Evolutionary conservation across 2,329 filamentous ascomycete genomes (phyloP).

Genomic region (Aspergillus fumigatiaffinis): DNA sequence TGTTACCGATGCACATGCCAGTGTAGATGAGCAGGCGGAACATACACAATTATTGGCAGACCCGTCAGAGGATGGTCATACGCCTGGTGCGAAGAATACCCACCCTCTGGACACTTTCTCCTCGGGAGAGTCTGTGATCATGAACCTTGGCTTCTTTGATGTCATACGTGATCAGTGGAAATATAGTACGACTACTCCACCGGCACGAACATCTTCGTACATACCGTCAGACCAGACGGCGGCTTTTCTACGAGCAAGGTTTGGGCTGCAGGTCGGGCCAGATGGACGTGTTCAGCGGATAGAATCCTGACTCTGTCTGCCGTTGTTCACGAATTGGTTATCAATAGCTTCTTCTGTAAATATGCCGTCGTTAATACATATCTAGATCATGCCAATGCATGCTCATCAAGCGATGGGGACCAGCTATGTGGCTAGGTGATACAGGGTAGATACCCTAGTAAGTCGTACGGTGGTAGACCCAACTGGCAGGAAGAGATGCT

Average conservation of each 20-base stretch:
- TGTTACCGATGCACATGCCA: constrained; percentile 6
- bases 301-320: constrained; percentile 13
- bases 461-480: too few relatives aligned
- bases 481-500: too few relatives aligned
- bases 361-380: constrained; percentile 3
- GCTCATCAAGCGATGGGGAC: too few relatives aligned
- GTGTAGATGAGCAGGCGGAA: constrained; percentile 22
- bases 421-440: too few relatives aligned
- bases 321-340: too few relatives aligned
- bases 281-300: constrained; percentile 33
- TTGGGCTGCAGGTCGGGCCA: constrained; percentile 34
- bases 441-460: too few relatives aligned
- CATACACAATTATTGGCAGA: constrained; percentile 33
- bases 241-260: constrained; percentile 34
- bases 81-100: constrained; percentile 15
- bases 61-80: constrained; percentile 22
- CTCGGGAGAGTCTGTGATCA: constrained; percentile 35
- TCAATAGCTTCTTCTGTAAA: constrained; percentile 2
- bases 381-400: too few relatives aligned
- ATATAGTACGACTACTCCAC: constrained; percentile 21
- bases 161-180: constrained; percentile 40
- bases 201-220: constrained; percentile 20
- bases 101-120: constrained; percentile 38
- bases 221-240: constrained; percentile 33
- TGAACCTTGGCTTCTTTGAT: constrained; percentile 34